Percentiles rank a stretch among this genome's conserved stretches.
Conservation (phyloP, 2,329 filamentous ascomycete genomes). For the Didymella keratinophila region DNA sequence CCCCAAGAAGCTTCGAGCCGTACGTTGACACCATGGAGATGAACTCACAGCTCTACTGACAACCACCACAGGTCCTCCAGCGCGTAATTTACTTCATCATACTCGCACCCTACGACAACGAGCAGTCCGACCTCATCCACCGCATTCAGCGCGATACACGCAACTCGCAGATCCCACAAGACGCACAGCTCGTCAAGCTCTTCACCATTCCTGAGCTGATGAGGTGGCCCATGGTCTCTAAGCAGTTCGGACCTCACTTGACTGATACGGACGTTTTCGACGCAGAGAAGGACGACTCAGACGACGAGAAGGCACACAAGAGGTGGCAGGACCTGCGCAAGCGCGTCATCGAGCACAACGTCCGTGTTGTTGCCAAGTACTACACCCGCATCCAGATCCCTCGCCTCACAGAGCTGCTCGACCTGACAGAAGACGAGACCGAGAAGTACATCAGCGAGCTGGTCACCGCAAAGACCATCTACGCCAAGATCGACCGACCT, state of each 20-base stretch:
- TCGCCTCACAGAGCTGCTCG: conserved; percentile 87
- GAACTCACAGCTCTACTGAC: conserved; percentile 8
- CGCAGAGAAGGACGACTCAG: conserved; percentile 66
- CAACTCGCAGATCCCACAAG: conserved; percentile 77
- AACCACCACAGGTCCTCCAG: conserved; percentile 73
- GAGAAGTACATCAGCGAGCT: conserved; percentile 99
- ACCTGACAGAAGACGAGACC: conserved; percentile 92
- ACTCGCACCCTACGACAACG: conserved; percentile 95
- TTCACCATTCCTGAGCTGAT: conserved; percentile 97
- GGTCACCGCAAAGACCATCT: conserved; percentile 97
- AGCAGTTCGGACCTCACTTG: conserved; percentile 87
- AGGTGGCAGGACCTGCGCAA: conserved; percentile 96
- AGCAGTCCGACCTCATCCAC: conserved; percentile 96
- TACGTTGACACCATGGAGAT: conserved; percentile 58
- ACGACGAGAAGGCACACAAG: conserved; percentile 80
- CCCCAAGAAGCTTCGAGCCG: conserved; percentile 81
- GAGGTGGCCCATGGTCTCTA: conserved; percentile 94
- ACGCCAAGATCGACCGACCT: conserved; percentile 95
- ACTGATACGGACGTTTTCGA: conserved; percentile 91
- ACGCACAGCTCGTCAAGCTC: conserved; percentile 86
- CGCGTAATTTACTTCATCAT: conserved; percentile 98
- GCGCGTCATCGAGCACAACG: conserved; percentile 98
- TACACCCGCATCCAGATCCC: conserved; percentile 97
- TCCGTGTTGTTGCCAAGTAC: conserved; percentile 96
- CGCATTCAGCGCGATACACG: conserved; percentile 87